Evolutionary conservation across 768 basidiomycete genomes (phyloP).

Genomic region (Auricularia cornea): DNA sequence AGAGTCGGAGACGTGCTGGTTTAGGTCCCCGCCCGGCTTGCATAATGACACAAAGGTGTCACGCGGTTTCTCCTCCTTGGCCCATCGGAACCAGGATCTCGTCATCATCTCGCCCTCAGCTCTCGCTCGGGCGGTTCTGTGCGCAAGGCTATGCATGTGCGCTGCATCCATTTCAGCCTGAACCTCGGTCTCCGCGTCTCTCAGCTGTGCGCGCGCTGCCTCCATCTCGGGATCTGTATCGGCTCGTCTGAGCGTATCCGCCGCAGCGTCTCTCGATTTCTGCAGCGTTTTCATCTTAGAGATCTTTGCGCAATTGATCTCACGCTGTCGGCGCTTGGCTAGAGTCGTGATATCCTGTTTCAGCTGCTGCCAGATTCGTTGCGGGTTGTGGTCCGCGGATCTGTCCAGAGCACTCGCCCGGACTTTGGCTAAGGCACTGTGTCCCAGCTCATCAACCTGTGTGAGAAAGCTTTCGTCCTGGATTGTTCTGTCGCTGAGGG

Average conservation of each 20-base stretch:
- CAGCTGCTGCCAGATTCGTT: neutral
- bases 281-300: neutral
- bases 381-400: neutral
- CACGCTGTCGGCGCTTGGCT: neutral
- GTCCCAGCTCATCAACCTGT: neutral
- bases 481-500: neutral
- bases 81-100: neutral
- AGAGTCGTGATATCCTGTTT: neutral
- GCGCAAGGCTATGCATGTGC: neutral
- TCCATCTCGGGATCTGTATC: neutral
- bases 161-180: neutral
- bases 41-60: neutral
- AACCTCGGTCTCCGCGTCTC: neutral
- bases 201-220: too few relatives aligned
- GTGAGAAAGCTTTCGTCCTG: neutral
- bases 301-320: neutral
- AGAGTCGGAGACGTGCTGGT: neutral
- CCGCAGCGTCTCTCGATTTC: neutral
- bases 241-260: neutral
- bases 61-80: neutral
- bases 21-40: neutral
- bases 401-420: neutral
- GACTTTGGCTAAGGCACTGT: neutral
- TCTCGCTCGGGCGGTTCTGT: neutral
- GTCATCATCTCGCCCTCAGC: neutral